Evolutionary conservation across 495 filamentous ascomycete genomes (phyloP).

Genomic region (Lichenothelia convexa): DNA sequence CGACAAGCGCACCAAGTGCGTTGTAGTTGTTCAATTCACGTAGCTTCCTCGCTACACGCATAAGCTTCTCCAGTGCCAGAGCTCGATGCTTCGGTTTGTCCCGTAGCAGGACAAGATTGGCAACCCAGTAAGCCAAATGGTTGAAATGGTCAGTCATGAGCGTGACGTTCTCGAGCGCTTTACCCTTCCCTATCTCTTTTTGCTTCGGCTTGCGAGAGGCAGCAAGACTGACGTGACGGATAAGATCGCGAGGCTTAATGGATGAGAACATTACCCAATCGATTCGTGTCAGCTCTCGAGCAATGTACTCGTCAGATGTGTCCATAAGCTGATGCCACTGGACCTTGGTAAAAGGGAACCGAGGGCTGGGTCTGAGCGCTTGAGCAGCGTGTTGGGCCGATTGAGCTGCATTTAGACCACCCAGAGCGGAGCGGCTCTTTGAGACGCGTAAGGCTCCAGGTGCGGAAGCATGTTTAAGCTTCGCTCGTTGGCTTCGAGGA

Average conservation of each 20-base stretch:
- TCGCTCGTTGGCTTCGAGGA: no score
- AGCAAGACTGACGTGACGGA: conserved; percentile 70
- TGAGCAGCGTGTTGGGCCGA: conserved; percentile 57
- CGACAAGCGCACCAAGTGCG: conserved; percentile 76
- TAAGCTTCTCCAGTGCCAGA: conserved; percentile 80
- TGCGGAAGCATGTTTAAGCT: neutral
- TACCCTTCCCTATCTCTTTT: conserved; percentile 66
- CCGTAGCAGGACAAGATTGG: conserved; percentile 77
- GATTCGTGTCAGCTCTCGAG: conserved; percentile 79
- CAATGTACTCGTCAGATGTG: conserved; percentile 60
- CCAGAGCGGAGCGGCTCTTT: conserved; percentile 19
- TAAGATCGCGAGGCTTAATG: conserved; percentile 86
- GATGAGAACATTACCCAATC: conserved; percentile 95
- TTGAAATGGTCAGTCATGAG: conserved; percentile 62
- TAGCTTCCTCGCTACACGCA: conserved; percentile 43
- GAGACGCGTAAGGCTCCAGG: conserved; percentile 1
- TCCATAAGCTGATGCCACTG: conserved; percentile 77
- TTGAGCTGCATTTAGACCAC: conserved; percentile 43
- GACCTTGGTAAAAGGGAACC: conserved; percentile 47
- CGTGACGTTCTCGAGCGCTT: conserved; percentile 93
- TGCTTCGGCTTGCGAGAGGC: conserved; percentile 55
- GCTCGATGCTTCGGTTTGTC: conserved; percentile 94
- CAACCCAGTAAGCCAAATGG: conserved; percentile 77
- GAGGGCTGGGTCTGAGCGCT: conserved; percentile 40
- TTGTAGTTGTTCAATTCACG: conserved; percentile 95